Base-by-base conservation (phyloP, 1,284 basidiomycete species). In the Leccinum subrobustum region DNA sequence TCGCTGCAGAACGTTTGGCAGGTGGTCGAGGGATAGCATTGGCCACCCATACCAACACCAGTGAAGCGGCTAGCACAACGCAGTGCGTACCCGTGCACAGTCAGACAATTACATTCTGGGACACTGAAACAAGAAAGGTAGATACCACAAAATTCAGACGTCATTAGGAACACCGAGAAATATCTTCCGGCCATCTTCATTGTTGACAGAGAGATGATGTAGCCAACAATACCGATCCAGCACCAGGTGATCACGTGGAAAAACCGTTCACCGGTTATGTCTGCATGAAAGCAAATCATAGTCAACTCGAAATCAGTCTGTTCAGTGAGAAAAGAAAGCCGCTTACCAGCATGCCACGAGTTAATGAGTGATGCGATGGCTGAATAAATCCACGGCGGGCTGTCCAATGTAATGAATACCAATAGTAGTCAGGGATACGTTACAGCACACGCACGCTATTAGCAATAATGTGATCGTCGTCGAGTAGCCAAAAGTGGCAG, bases 131-230 rank as follows among this genome's bases (percentile, higher is more conserved):
- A n/a, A 39, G 20, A 1, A 3, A n/a, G 6, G 18, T 50, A 25
- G 6, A 23, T 54, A 83, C 84, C 85, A 5, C 75, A 76, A 64
- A 83, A 83, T 54, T 84, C 84, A 56, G 70, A 72, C 0, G 85
- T 80, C 85, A 88, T 85, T 23, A 88, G 75, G 74, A 89, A 90
- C 70, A 89, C 74, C 0, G 83, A 79, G 47, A 90, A 75, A 66
- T 91, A 90, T 57, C 88, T 80, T 2, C 78, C 84, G 1, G 75
- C 81, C 4, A 79, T 78, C 6, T 76, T 77, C 73, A 80, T 79
- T 0, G 87, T 88, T 2, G 79, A 80, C n/a, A 87, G 71, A 4
- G 81, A 83, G 60, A 89, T 86, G 63, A 89, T 83, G 65, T 83
- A 89, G 0, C 84, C 88, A 9, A 87, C 47, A 6, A 88, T 83